Evolutionary conservation across 108 stramenopile species (phyloP).

Genomic region (Pseudonitzschia delicatissima): DNA sequence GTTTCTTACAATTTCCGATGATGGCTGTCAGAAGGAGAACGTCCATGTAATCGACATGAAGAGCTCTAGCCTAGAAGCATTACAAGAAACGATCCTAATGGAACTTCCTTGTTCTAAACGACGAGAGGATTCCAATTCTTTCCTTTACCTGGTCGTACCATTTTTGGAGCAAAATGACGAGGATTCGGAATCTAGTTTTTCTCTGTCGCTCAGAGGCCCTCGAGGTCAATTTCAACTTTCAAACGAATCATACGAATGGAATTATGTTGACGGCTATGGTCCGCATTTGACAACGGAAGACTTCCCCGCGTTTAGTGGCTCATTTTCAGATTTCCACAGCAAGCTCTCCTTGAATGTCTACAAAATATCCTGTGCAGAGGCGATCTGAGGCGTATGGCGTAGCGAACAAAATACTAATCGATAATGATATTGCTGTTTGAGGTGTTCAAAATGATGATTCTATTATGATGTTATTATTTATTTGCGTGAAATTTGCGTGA

Average conservation of each 20-base stretch:
- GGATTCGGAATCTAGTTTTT: neutral
- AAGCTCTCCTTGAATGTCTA: constrained; percentile 41
- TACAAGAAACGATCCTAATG: neutral
- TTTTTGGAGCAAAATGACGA: constrained; percentile 1
- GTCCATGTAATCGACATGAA: constrained; percentile 16
- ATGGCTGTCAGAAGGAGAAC: constrained; percentile 20
- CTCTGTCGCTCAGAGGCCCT: neutral
- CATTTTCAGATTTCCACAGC: neutral
- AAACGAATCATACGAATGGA: constrained; percentile 6
- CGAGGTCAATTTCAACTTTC: neutral
- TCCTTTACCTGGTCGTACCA: constrained; percentile 10
- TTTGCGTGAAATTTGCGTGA: no score
- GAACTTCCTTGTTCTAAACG: constrained; percentile 1
- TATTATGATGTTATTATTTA: no score
- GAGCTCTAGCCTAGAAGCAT: constrained; percentile 1
- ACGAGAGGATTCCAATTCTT: neutral
- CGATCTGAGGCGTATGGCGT: neutral
- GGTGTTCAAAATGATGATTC: no score
- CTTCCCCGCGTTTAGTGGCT: constrained; percentile 42
- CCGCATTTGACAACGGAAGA: constrained; percentile 68
- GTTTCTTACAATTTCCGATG: neutral
- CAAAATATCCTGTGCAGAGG: constrained; percentile 35
- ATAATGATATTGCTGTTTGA: no score
- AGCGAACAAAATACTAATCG: no score
- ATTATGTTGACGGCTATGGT: constrained; percentile 11